phyloP scores from a whole-genome alignment of 176 grass and related monocot genomes.

The Rhynchospora tenuis region DNA sequence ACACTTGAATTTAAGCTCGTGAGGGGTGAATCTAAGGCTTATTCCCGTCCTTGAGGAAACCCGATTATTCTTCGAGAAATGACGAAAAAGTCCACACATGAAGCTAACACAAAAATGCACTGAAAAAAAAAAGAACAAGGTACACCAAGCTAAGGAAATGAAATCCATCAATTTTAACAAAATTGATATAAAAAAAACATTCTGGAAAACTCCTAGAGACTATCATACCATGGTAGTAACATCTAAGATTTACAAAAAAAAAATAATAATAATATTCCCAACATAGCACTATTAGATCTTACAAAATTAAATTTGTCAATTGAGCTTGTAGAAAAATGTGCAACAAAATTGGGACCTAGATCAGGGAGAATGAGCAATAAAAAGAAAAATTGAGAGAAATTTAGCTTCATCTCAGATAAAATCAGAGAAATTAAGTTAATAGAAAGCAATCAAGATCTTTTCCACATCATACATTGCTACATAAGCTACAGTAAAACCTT shows the following conservation, averaged over 20 bases:
- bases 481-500: conserved; percentile 31
- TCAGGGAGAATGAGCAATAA: not conserved
- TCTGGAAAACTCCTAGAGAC: not conserved
- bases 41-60: no score
- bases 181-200: not conserved
- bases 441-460: conserved; percentile 12
- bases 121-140: no score
- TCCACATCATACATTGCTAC: conserved; percentile 29
- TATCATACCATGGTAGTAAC: not conserved
- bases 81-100: no score
- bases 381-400: conserved; percentile 17
- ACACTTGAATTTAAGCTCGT: no score
- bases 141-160: no score
- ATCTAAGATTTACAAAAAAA: not conserved
- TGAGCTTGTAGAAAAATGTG: not conserved
- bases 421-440: conserved; percentile 24
- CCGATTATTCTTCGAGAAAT: no score
- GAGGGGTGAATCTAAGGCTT: no score
- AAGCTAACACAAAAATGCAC: no score
- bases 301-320: not conserved
- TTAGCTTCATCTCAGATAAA: conserved; percentile 29
- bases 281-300: conserved; percentile 1
- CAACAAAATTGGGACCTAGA: conserved; percentile 28
- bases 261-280: no score
- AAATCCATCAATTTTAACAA: not conserved